phyloP scores from a whole-genome alignment of 225 moss, liverwort and hornwort genomes.

The Anthoceros angustus region DNA sequence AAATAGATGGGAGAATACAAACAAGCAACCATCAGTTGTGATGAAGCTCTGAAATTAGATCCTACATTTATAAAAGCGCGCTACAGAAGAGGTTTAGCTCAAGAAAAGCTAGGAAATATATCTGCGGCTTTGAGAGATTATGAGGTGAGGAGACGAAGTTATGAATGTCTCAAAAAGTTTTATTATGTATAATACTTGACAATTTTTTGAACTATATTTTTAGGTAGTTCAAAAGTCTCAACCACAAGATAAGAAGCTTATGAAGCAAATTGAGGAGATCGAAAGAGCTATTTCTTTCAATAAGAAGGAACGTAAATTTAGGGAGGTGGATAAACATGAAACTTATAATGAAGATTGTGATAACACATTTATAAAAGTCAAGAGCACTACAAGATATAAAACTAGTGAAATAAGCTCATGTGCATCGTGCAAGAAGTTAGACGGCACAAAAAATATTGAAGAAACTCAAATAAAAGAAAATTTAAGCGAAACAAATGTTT shows the following conservation, averaged over 20 bases:
- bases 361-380: too few relatives aligned
- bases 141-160: slow-evolving; percentile 11
- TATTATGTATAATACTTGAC: slow-evolving; percentile 3
- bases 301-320: slow-evolving; percentile 1
- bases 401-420: too few relatives aligned
- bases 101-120: slow-evolving; percentile 20
- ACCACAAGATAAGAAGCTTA: slow-evolving; percentile 11
- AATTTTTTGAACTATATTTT: background rate
- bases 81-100: slow-evolving; percentile 13
- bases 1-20: slow-evolving; percentile 18
- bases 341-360: background rate
- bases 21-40: slow-evolving; percentile 19
- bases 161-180: background rate
- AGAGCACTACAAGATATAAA: too few relatives aligned
- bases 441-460: too few relatives aligned
- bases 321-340: background rate
- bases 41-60: slow-evolving; percentile 12
- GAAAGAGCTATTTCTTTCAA: background rate
- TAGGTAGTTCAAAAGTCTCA: slow-evolving; percentile 15
- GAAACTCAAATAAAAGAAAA: too few relatives aligned
- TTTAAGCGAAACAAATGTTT: too few relatives aligned
- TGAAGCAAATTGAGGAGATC: slow-evolving; percentile 1
- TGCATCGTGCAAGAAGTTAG: too few relatives aligned
- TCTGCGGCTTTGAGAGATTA: slow-evolving; percentile 18
- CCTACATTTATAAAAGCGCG: slow-evolving; percentile 16